A percentile compares a stretch with the other conserved stretches of the same genome.
Conservation (phyloP, 805 yeast genomes). For the Pichia scutulata region DNA sequence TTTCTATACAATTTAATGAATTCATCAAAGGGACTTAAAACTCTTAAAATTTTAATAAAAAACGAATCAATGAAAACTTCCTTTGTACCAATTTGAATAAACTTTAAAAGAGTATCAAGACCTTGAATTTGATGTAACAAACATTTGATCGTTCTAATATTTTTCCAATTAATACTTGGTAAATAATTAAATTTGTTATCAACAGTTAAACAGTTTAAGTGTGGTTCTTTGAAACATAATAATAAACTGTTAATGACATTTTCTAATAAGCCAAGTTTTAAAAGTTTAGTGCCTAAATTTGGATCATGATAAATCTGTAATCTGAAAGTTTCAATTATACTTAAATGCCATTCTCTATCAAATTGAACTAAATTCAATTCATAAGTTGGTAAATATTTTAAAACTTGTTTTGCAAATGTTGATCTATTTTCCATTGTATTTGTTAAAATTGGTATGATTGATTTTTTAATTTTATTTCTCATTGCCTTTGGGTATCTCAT, state of each 20-base stretch:
- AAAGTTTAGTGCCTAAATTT: constrained; percentile 30
- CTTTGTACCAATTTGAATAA: constrained; percentile 20
- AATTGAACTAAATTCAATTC: constrained; percentile 36
- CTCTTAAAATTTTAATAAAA: constrained; percentile 34
- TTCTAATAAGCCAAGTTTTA: constrained; percentile 33
- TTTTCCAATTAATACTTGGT: constrained; percentile 11
- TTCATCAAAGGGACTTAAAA: constrained; percentile 52
- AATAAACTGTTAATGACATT: constrained; percentile 34
- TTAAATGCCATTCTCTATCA: constrained; percentile 44
- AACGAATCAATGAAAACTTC: constrained; percentile 16
- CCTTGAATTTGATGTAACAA: constrained; percentile 11
- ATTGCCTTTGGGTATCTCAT: constrained; percentile 46
- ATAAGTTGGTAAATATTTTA: constrained; percentile 46
- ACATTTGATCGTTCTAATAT: constrained; percentile 4
- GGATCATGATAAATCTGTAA: constrained; percentile 29
- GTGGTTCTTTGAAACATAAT: not conserved
- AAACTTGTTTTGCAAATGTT: constrained; percentile 43
- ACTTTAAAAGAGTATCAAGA: constrained; percentile 18
- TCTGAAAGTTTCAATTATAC: constrained; percentile 24
- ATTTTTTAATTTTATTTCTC: constrained; percentile 40
- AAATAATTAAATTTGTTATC: constrained; percentile 3
- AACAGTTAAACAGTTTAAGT: not conserved
- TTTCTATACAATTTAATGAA: constrained; percentile 49
- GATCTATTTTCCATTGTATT: constrained; percentile 41
- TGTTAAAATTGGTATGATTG: constrained; percentile 49